These are phyloP conservation scores for Aquilaria agallochum DNA, from an alignment of 441 rosid species.

Conservation along the genomic window DNA sequence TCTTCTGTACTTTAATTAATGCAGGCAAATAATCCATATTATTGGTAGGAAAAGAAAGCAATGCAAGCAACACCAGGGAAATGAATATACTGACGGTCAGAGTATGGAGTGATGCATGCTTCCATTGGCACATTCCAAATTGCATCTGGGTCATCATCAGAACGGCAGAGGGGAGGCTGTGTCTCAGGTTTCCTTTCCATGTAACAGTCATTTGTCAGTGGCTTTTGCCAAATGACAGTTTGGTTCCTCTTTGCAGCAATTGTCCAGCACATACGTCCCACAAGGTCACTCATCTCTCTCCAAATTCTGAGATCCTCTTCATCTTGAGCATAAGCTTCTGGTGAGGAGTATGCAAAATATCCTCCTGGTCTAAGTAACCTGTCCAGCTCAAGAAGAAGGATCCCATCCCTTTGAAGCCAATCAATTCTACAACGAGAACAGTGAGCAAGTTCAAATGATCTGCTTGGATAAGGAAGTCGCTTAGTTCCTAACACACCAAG, in stretches of 20 bases:
- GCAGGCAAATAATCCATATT: too few species aligned
- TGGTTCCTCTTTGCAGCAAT: conserved; percentile 89
- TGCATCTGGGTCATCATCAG: conserved; percentile 90
- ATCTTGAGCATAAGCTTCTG: conserved; percentile 98
- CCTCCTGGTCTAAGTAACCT: conserved; percentile 97
- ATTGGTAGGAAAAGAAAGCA: neutral
- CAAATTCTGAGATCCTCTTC: conserved; percentile 91
- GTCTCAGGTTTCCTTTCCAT: conserved; percentile 76
- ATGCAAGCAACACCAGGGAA: conserved; percentile 12
- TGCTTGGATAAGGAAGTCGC: conserved; percentile 98
- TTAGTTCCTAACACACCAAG: conserved; percentile 97
- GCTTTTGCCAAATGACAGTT: conserved; percentile 97
- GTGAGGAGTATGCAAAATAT: conserved; percentile 97
- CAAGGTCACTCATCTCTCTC: conserved; percentile 94
- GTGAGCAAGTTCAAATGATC: conserved; percentile 97
- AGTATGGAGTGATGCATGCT: conserved; percentile 88
- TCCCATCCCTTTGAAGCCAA: conserved; percentile 99
- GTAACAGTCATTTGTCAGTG: conserved; percentile 92
- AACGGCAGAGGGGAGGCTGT: conserved; percentile 88
- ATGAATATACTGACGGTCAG: conserved; percentile 66
- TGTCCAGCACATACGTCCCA: conserved; percentile 93
- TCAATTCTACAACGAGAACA: conserved; percentile 98
- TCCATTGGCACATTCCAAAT: conserved; percentile 82
- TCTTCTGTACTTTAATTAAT: too few species aligned
- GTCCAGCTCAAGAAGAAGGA: conserved; percentile 98